Conservation (phyloP, 345 rosid genomes). For the Orychophragmus violaceus region DNA sequence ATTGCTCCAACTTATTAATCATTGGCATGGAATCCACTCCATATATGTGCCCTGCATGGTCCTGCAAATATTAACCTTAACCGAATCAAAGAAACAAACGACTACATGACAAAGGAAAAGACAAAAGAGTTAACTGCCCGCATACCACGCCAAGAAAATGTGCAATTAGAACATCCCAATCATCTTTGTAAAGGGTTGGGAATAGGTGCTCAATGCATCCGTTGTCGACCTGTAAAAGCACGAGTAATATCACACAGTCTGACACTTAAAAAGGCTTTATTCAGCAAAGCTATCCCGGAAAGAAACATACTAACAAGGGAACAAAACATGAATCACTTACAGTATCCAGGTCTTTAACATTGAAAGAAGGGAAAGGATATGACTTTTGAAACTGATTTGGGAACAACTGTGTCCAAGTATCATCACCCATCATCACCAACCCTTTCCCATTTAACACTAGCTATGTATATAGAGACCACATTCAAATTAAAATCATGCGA, state of each 20-base stretch:
- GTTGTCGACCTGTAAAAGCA: constrained; percentile 60
- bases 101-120: background rate
- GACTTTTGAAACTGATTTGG: constrained; percentile 77
- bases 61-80: constrained; percentile 41
- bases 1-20: constrained; percentile 85
- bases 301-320: background rate
- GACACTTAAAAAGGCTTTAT: background rate
- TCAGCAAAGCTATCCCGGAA: background rate
- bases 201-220: constrained; percentile 83
- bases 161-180: constrained; percentile 94
- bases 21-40: constrained; percentile 83
- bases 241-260: background rate
- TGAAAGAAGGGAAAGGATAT: constrained; percentile 91
- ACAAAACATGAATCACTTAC: constrained; percentile 34
- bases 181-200: constrained; percentile 63
- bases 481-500: background rate
- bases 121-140: background rate
- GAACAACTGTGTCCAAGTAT: constrained; percentile 87
- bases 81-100: constrained; percentile 6
- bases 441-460: constrained; percentile 71
- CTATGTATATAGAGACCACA: constrained; percentile 31
- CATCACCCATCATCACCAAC: constrained; percentile 93
- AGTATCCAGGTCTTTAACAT: constrained; percentile 88
- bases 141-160: constrained; percentile 98
- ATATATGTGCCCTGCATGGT: constrained; percentile 91